phyloP scores from a whole-genome alignment of 345 rosid species.

The Populus euphratica region DNA sequence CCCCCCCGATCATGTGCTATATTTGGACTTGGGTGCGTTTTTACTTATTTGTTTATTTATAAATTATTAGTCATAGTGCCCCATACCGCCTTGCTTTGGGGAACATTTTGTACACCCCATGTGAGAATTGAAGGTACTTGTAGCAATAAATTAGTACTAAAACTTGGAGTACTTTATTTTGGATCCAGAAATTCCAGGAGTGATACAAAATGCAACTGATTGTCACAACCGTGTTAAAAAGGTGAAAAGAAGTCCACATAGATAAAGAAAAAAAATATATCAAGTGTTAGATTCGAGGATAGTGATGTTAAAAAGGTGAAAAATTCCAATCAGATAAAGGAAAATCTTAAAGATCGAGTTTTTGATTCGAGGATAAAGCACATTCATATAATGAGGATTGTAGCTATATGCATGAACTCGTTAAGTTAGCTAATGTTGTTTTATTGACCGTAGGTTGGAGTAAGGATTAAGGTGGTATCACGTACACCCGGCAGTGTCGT shows the following conservation, averaged over 20 bases:
- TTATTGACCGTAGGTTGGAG: constrained; percentile 47
- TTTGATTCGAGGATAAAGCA: neutral
- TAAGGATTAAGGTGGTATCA: constrained; percentile 65
- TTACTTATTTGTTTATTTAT: constrained; percentile 9
- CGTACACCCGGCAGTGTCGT: constrained; percentile 47
- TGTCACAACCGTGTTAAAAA: neutral
- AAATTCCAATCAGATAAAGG: neutral
- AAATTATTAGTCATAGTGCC: constrained; percentile 10
- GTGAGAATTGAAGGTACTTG: neutral
- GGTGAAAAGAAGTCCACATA: neutral
- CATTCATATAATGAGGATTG: neutral
- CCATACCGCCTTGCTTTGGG: constrained; percentile 9
- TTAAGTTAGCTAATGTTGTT: constrained; percentile 5
- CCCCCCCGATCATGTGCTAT: neutral
- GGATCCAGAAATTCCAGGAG: neutral
- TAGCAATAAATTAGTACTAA: neutral
- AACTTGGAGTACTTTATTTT: neutral
- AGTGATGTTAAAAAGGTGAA: no score
- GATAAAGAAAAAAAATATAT: neutral
- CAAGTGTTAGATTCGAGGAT: neutral
- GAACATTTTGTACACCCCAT: neutral
- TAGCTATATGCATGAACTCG: neutral
- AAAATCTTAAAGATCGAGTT: neutral
- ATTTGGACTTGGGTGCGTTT: constrained; percentile 8
- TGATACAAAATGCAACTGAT: neutral